Evolutionary conservation across 108 stramenopile genomes (phyloP).

Genomic region (Poteriospumella lacustris): DNA sequence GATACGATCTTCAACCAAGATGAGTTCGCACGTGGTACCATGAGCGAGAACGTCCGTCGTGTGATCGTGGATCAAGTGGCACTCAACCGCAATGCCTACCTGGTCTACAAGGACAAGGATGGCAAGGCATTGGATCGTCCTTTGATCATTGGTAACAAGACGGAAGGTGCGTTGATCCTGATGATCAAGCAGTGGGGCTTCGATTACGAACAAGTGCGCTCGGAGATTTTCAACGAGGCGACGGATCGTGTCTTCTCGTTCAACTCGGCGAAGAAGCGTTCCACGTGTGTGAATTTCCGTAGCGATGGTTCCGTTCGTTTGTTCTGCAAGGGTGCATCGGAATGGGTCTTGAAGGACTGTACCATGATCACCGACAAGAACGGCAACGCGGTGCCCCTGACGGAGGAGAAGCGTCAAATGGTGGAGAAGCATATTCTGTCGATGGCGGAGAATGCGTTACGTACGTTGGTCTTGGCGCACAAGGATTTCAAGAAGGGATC

Average conservation of each 20-base stretch:
- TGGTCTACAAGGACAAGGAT: constrained; percentile 29
- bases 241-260: constrained; percentile 57
- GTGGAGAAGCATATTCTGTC: constrained; percentile 11
- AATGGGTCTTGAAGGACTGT: constrained; percentile 36
- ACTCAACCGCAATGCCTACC: constrained; percentile 40
- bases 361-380: not conserved
- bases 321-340: constrained; percentile 50
- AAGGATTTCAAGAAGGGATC: constrained; percentile 29
- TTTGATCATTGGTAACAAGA: constrained; percentile 63
- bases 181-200: constrained; percentile 42
- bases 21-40: not conserved
- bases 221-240: constrained; percentile 31
- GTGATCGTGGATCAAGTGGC: constrained; percentile 38
- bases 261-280: constrained; percentile 63
- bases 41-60: constrained; percentile 10
- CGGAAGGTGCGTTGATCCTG: constrained; percentile 80
- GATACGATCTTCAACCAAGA: not conserved
- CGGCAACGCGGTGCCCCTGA: constrained; percentile 25
- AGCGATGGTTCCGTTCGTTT: constrained; percentile 38
- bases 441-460: constrained; percentile 41
- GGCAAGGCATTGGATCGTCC: constrained; percentile 35
- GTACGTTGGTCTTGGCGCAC: constrained; percentile 48
- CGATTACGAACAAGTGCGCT: constrained; percentile 28
- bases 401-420: constrained; percentile 32
- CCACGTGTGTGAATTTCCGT: constrained; percentile 33